phyloP scores from a whole-genome alignment of 1,284 basidiomycete species.

The Moniliella sp. region DNA sequence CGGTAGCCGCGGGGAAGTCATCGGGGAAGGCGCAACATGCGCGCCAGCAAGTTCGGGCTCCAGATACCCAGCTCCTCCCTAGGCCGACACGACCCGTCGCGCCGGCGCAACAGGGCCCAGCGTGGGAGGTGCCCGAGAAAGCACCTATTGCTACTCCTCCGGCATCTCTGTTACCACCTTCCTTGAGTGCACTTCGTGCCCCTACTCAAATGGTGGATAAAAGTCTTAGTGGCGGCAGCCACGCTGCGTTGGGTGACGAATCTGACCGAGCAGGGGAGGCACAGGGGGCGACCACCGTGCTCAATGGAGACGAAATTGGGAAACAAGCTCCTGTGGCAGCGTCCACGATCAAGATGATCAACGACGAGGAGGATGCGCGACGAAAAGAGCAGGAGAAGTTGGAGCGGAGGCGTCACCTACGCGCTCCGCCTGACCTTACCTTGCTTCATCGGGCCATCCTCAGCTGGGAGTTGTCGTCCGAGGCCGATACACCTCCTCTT shows the following conservation, averaged over 20 bases:
- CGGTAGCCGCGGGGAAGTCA: no score
- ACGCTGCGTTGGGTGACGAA: no score
- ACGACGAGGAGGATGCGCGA: constrained; percentile 9
- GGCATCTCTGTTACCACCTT: constrained; percentile 44
- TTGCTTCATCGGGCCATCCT: constrained; percentile 59
- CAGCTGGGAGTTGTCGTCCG: constrained; percentile 58
- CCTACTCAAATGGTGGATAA: not conserved
- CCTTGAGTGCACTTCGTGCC: not conserved
- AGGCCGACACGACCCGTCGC: constrained; percentile 41
- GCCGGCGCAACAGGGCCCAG: constrained; percentile 24
- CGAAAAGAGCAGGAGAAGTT: constrained; percentile 10
- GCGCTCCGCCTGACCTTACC: constrained; percentile 61
- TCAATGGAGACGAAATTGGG: no score
- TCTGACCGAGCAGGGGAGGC: no score
- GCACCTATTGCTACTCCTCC: constrained; percentile 12
- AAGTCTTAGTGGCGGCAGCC: not conserved
- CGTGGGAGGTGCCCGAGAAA: constrained; percentile 4
- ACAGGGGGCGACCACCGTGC: no score
- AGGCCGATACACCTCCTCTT: constrained; percentile 38
- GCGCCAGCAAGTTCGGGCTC: no score
- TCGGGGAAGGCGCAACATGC: no score
- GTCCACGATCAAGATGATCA: constrained; percentile 47
- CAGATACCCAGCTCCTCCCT: no score
- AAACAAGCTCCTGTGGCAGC: not conserved
- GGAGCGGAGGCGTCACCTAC: constrained; percentile 40